These are phyloP conservation scores for Syncephalastrum contaminatum DNA, from an alignment of 371 early-diverging fungal species.

Conservation along the genomic window DNA sequence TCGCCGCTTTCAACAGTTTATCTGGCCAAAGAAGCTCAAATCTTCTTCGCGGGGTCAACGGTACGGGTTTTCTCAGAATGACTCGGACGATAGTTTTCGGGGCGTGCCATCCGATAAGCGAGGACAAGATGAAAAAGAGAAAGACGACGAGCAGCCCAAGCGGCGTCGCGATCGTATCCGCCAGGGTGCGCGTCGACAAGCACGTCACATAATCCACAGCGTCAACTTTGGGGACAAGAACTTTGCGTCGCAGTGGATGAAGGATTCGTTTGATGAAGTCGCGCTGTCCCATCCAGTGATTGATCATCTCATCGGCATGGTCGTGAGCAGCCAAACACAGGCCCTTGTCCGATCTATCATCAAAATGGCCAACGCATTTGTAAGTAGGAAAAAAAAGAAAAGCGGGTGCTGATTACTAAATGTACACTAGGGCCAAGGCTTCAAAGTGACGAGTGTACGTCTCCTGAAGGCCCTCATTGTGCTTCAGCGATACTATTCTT, in stretches of 20 bases:
- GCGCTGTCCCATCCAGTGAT: conserved; percentile 37
- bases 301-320: conserved; percentile 37
- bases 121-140: conserved; percentile 1
- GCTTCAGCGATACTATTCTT: conserved; percentile 17
- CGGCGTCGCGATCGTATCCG: conserved; percentile 17
- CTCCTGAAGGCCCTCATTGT: conserved; percentile 20
- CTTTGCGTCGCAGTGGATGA: conserved; percentile 46
- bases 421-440: conserved; percentile 55
- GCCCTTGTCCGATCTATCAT: conserved; percentile 41
- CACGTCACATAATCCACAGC: conserved; percentile 34
- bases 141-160: neutral
- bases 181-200: conserved; percentile 22
- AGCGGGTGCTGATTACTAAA: neutral
- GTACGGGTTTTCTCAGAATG: conserved; percentile 45
- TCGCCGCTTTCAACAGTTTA: too few species aligned
- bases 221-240: conserved; percentile 43
- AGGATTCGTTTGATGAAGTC: conserved; percentile 41
- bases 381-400: conserved; percentile 6
- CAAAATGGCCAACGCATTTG: conserved; percentile 40
- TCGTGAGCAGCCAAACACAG: conserved; percentile 37
- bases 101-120: neutral
- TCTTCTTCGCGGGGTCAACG: conserved; percentile 27
- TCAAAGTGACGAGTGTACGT: conserved; percentile 21
- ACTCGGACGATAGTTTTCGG: conserved; percentile 26
- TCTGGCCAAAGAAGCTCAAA: conserved; percentile 1